These are phyloP conservation scores for Postia placenta DNA, from an alignment of 768 basidiomycete species.

Conservation along the genomic window DNA sequence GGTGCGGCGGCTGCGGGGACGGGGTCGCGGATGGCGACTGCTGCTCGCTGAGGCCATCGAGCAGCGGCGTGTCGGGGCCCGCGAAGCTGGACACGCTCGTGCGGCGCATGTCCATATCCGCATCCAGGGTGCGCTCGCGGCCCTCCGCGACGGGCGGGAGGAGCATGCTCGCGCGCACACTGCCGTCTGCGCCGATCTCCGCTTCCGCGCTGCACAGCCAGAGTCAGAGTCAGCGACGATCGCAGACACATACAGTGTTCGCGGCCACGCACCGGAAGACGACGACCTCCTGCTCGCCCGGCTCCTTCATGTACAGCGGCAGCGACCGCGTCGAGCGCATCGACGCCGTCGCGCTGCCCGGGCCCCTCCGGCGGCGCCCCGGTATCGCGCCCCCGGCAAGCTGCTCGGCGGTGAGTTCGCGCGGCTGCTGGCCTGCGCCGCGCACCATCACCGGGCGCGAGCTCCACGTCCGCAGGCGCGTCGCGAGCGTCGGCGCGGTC, in stretches of 20 bases:
- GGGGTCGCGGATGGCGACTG: not conserved
- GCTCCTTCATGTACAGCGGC: conserved; percentile 79
- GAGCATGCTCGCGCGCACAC: conserved; percentile 34
- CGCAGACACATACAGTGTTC: not conserved
- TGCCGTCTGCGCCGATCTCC: conserved; percentile 48
- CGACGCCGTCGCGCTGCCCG: conserved; percentile 60
- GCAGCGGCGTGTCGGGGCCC: conserved; percentile 37
- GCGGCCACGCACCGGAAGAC: conserved; percentile 39
- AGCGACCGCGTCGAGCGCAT: conserved; percentile 75
- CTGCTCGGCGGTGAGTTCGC: conserved; percentile 48
- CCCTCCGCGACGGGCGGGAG: conserved; percentile 26
- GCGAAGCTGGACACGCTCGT: conserved; percentile 25
- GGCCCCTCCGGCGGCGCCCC: conserved; percentile 25
- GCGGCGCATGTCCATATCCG: conserved; percentile 7
- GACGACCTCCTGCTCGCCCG: conserved; percentile 77
- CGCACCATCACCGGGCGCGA: conserved; percentile 1
- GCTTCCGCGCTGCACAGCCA: conserved; percentile 36
- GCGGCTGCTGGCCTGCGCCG: not conserved
- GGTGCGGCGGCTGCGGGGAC: not conserved
- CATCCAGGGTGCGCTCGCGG: conserved; percentile 6
- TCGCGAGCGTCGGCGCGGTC: not conserved
- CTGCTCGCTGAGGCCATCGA: conserved; percentile 27
- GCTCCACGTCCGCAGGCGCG: conserved; percentile 1
- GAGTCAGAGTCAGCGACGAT: not conserved
- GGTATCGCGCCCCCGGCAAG: conserved; percentile 36